A percentile compares a stretch with the other conserved stretches of the same genome.
Conservation (phyloP, 1,284 basidiomycete genomes). For the Sanguinoderma infundibulare region DNA sequence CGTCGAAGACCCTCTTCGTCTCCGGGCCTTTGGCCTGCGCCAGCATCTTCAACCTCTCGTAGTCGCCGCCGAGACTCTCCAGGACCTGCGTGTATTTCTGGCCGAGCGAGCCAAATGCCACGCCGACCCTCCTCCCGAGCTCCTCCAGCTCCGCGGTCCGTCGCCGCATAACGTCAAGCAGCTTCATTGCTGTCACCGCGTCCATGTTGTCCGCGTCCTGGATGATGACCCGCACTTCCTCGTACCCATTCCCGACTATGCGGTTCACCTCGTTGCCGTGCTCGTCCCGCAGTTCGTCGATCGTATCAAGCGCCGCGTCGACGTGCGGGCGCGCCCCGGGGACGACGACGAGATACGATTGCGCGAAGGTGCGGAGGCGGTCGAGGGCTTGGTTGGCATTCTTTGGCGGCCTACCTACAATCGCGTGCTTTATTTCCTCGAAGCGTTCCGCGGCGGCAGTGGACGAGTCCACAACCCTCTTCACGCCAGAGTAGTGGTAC, state of each 20-base stretch:
- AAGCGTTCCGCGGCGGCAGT: slow-evolving; percentile 39
- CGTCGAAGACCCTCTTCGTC: slow-evolving; percentile 40
- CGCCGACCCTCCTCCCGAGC: slow-evolving; percentile 38
- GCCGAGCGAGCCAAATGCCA: slow-evolving; percentile 32
- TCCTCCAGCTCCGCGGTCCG: slow-evolving; percentile 35
- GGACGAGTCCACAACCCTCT: slow-evolving; percentile 28
- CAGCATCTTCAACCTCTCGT: slow-evolving; percentile 37
- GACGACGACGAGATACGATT: slow-evolving; percentile 45
- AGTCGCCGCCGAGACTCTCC: slow-evolving; percentile 39
- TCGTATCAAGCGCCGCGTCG: slow-evolving; percentile 47
- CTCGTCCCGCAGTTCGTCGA: slow-evolving; percentile 45
- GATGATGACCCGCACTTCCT: slow-evolving; percentile 41
- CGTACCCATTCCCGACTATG: slow-evolving; percentile 44
- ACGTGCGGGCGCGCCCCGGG: slow-evolving; percentile 48
- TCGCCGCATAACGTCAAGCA: slow-evolving; percentile 35
- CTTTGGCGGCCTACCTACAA: slow-evolving; percentile 38
- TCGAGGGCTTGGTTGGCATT: slow-evolving; percentile 43
- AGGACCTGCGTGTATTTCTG: slow-evolving; percentile 39
- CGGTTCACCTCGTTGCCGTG: slow-evolving; percentile 48
- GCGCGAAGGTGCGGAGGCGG: slow-evolving; percentile 44
- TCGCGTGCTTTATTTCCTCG: slow-evolving; percentile 40
- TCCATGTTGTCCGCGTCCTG: slow-evolving; percentile 35
- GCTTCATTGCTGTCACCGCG: slow-evolving; percentile 35
- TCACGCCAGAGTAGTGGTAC: slow-evolving; percentile 27
- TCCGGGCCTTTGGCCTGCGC: slow-evolving; percentile 41